Percentiles rank a stretch among this genome's conserved stretches.
These are phyloP conservation scores for Camillea tinctor DNA, from an alignment of 2,329 filamentous ascomycete genomes.

Conservation along the genomic window DNA sequence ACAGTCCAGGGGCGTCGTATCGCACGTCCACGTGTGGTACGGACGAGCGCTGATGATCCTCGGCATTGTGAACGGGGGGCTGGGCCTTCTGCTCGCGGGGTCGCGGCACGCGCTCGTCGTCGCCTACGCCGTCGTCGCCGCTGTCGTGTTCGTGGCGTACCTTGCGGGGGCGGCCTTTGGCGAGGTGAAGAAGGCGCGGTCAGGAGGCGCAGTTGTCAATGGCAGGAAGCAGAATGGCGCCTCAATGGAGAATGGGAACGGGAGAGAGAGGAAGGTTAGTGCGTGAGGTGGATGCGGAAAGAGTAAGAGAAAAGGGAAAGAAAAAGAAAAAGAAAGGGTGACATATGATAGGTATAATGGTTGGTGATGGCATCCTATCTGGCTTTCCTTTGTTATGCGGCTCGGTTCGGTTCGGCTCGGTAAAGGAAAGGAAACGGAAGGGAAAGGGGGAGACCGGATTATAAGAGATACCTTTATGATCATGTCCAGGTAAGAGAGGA, in stretches of 20 bases:
- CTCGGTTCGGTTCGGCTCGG: too few species aligned
- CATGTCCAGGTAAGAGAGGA: too few species aligned
- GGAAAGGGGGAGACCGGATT: too few species aligned
- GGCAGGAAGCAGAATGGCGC: not conserved
- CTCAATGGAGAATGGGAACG: not conserved
- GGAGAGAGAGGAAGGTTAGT: not conserved
- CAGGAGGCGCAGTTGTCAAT: not conserved
- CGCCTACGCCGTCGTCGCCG: slow-evolving; percentile 57
- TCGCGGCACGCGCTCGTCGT: slow-evolving; percentile 43
- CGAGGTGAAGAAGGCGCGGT: slow-evolving; percentile 11
- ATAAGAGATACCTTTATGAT: too few species aligned
- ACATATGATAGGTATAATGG: too few species aligned
- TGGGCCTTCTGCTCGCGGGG: slow-evolving; percentile 53
- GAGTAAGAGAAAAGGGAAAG: not conserved
- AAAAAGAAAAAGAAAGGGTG: too few species aligned
- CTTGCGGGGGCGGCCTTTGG: slow-evolving; percentile 15
- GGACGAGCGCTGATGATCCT: slow-evolving; percentile 57
- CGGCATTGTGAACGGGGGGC: slow-evolving; percentile 62
- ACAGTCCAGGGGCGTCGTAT: slow-evolving; percentile 48
- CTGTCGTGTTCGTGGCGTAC: slow-evolving; percentile 48
- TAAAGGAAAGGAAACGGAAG: too few species aligned
- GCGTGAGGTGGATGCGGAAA: too few species aligned
- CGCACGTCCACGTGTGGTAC: slow-evolving; percentile 61
- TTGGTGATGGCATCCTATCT: too few species aligned
- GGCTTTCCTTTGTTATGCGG: too few species aligned